A percentile compares a stretch with the other conserved stretches of the same genome.
Evolutionary conservation across 805 yeast species (phyloP).

Genomic region (Ogataea chonburiensis): DNA sequence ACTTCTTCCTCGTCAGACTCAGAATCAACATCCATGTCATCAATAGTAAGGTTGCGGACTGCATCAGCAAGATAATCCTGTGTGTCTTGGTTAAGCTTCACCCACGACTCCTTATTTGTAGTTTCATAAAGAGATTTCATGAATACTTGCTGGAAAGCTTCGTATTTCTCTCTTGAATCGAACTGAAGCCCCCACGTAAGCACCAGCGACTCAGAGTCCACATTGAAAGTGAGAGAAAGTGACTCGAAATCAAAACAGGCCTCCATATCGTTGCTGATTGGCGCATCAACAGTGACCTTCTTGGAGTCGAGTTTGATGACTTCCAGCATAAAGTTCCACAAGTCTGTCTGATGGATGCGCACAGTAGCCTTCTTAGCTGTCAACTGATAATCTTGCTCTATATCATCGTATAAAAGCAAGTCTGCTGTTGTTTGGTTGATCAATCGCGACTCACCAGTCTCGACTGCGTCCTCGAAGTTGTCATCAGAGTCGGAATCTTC

Average conservation of each 20-base stretch:
- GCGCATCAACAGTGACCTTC: constrained; percentile 38
- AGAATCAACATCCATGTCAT: constrained; percentile 31
- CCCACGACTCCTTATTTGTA: constrained; percentile 51
- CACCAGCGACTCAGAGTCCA: constrained; percentile 39
- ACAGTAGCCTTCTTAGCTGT: constrained; percentile 38
- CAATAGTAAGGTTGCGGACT: constrained; percentile 40
- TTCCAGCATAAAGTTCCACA: constrained; percentile 55
- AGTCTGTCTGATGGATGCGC: constrained; percentile 43
- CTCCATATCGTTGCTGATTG: constrained; percentile 50
- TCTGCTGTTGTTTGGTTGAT: constrained; percentile 27
- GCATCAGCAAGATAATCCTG: constrained; percentile 58
- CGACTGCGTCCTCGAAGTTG: constrained; percentile 33
- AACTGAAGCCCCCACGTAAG: constrained; percentile 68
- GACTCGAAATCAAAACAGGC: constrained; percentile 64
- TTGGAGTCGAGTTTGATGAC: constrained; percentile 32
- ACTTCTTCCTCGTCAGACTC: constrained; percentile 33
- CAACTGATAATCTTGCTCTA: constrained; percentile 44
- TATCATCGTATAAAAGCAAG: constrained; percentile 59
- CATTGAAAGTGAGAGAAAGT: constrained; percentile 65
- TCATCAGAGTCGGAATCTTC: constrained; percentile 22
- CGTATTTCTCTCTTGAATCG: constrained; percentile 37
- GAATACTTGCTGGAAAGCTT: constrained; percentile 51
- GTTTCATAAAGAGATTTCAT: constrained; percentile 62
- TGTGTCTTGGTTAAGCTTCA: constrained; percentile 41
- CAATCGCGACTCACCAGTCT: constrained; percentile 24